phyloP scores from a whole-genome alignment of 2,329 filamentous ascomycete species.

The Fusarium solani-melongenae region DNA sequence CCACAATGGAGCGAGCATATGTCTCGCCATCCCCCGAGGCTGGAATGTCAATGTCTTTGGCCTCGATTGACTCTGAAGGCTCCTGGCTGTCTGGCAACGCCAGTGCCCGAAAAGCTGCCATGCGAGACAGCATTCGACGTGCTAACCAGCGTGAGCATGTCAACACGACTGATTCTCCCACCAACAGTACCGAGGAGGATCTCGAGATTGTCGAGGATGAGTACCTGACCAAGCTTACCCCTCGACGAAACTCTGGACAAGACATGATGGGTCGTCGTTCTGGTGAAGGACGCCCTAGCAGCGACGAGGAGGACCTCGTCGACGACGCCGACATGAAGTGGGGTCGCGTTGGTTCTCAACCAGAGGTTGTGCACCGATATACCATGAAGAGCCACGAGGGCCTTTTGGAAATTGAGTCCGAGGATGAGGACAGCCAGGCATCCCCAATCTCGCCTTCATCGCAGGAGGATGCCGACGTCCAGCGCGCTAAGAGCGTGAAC shows the following conservation, averaged over 20 bases:
- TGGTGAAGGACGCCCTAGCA: constrained; percentile 65
- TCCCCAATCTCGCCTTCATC: constrained; percentile 44
- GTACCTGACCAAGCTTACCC: constrained; percentile 68
- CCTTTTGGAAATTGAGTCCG: constrained; percentile 56
- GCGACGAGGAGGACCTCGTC: constrained; percentile 65
- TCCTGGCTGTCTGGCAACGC: constrained; percentile 91
- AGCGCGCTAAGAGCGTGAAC: constrained; percentile 78
- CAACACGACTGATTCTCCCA: constrained; percentile 51
- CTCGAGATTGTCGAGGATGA: constrained; percentile 74
- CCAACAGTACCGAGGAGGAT: constrained; percentile 70
- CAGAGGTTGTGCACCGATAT: constrained; percentile 70
- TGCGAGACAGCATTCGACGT: constrained; percentile 54
- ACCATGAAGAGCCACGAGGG: constrained; percentile 65
- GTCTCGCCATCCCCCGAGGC: constrained; percentile 62
- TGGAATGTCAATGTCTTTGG: constrained; percentile 85
- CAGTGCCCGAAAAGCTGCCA: constrained; percentile 60
- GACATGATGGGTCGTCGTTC: constrained; percentile 55
- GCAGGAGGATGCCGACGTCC: constrained; percentile 55
- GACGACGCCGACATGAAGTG: constrained; percentile 60
- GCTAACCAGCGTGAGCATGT: constrained; percentile 45
- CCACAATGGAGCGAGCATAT: constrained; percentile 40
- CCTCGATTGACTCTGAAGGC: constrained; percentile 93
- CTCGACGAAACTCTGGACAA: constrained; percentile 40
- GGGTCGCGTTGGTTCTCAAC: constrained; percentile 61
- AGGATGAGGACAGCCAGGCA: constrained; percentile 46